phyloP scores from a whole-genome alignment of 129 eudicot species.

The Silybum marianum region DNA sequence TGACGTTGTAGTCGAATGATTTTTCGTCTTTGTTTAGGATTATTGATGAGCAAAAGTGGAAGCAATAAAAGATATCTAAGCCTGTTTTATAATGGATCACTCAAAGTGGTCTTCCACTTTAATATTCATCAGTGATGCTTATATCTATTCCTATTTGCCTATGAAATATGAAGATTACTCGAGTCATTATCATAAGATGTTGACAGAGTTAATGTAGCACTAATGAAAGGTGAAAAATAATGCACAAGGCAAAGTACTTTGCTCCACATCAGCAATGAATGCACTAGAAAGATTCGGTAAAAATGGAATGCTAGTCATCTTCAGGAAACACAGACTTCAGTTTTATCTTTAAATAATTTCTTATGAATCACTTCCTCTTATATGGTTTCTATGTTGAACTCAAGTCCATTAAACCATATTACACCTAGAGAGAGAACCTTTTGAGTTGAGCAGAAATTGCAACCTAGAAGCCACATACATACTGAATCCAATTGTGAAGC shows the following conservation, averaged over 20 bases:
- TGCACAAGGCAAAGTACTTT: constrained; percentile 5
- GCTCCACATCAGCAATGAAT: background rate
- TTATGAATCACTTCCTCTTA: background rate
- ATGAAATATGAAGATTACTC: background rate
- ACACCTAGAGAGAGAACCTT: background rate
- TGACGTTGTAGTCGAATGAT: background rate
- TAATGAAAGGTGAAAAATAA: constrained; percentile 11
- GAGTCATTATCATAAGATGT: constrained; percentile 10
- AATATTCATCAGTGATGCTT: constrained; percentile 17
- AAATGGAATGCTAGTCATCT: background rate
- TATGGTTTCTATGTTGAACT: background rate
- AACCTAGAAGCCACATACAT: background rate
- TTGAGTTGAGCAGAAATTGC: background rate
- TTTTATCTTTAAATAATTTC: background rate
- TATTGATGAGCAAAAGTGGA: background rate
- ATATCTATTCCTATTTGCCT: constrained; percentile 12
- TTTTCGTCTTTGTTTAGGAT: background rate
- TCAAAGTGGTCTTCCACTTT: constrained; percentile 11
- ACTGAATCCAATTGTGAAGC: background rate
- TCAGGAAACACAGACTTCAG: background rate
- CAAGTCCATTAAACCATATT: background rate
- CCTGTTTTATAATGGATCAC: constrained; percentile 9
- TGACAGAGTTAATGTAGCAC: constrained; percentile 12
- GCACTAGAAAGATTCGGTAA: background rate
- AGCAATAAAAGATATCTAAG: background rate